A percentile compares a stretch with the other conserved stretches of the same genome.
Evolutionary conservation across 1,284 basidiomycete species (phyloP).

Genomic region (Megacollybia platyphylla): DNA sequence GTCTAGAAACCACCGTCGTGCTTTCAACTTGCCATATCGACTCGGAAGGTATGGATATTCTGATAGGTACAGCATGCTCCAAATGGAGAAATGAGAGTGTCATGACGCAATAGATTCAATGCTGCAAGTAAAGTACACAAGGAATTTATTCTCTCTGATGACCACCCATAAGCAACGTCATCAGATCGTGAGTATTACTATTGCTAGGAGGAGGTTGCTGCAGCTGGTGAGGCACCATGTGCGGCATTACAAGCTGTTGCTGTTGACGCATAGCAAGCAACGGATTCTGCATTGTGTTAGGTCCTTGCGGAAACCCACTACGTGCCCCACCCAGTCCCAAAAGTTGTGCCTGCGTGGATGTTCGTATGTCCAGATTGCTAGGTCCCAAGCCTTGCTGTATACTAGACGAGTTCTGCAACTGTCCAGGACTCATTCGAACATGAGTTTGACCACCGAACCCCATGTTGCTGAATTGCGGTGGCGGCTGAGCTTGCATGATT

Average conservation of each 20-base stretch:
- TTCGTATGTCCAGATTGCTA: slow-evolving; percentile 40
- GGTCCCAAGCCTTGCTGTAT: slow-evolving; percentile 32
- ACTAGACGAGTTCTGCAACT: slow-evolving; percentile 27
- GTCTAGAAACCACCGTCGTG: no score
- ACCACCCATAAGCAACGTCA: slow-evolving; percentile 70
- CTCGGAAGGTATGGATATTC: no score
- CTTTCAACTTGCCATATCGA: no score
- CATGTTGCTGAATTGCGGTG: slow-evolving; percentile 31
- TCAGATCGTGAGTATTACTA: slow-evolving; percentile 52
- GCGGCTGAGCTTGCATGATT: slow-evolving; percentile 18
- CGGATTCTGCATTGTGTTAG: slow-evolving; percentile 19
- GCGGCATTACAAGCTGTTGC: slow-evolving; percentile 22
- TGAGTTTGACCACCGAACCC: slow-evolving; percentile 34
- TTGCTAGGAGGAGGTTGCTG: slow-evolving; percentile 28
- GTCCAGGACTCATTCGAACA: slow-evolving; percentile 34
- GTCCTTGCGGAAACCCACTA: slow-evolving; percentile 37
- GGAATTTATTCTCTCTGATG: slow-evolving; percentile 41
- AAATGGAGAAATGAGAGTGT: no score
- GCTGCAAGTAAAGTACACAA: slow-evolving; percentile 9
- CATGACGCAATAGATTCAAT: slow-evolving; percentile 8
- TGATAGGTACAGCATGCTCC: no score
- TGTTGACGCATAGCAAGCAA: slow-evolving; percentile 27
- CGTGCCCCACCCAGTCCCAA: slow-evolving; percentile 33
- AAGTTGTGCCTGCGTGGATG: slow-evolving; percentile 31
- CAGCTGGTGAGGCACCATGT: slow-evolving; percentile 28